phyloP scores from a whole-genome alignment of 2,329 filamentous ascomycete genomes.

The Ascochyta koolunga region DNA sequence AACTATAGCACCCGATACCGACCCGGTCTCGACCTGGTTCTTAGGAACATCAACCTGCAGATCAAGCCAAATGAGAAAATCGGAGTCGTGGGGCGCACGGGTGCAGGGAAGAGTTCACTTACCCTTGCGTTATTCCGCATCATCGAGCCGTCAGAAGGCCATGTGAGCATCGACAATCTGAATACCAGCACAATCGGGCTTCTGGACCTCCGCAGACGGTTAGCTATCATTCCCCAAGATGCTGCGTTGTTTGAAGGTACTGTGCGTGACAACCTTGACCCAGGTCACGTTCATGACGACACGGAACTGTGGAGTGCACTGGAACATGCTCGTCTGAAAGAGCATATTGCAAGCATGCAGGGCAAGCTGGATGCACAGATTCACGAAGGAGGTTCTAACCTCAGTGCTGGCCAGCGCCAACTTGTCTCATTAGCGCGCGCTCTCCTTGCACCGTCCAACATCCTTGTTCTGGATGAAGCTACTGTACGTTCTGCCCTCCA shows the following conservation, averaged over 20 bases:
- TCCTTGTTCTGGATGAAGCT: conserved; percentile 94
- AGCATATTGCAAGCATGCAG: conserved; percentile 84
- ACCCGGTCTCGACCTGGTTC: conserved; percentile 83
- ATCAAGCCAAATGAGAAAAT: conserved; percentile 99
- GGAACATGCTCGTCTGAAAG: conserved; percentile 91
- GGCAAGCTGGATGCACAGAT: conserved; percentile 89
- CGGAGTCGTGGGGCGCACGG: conserved; percentile 93
- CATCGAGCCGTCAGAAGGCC: conserved; percentile 83
- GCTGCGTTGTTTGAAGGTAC: conserved; percentile 94
- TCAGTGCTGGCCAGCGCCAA: conserved; percentile 94
- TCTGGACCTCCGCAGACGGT: conserved; percentile 81
- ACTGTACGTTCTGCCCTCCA: conserved; percentile 66
- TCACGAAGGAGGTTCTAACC: conserved; percentile 94
- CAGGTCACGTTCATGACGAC: conserved; percentile 92
- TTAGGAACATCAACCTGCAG: conserved; percentile 89
- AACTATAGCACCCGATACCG: conserved; percentile 96
- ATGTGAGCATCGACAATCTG: conserved; percentile 86
- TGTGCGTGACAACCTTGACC: conserved; percentile 93
- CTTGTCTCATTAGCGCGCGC: conserved; percentile 92
- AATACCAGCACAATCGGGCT: conserved; percentile 91
- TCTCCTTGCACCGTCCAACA: conserved; percentile 93
- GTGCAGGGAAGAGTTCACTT: conserved; percentile 92
- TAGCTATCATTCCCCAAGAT: conserved; percentile 98
- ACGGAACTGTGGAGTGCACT: conserved; percentile 96
- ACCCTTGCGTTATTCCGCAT: conserved; percentile 94